Evolutionary conservation across 1,284 basidiomycete genomes (phyloP).

Genomic region (Sparassis latifolia): DNA sequence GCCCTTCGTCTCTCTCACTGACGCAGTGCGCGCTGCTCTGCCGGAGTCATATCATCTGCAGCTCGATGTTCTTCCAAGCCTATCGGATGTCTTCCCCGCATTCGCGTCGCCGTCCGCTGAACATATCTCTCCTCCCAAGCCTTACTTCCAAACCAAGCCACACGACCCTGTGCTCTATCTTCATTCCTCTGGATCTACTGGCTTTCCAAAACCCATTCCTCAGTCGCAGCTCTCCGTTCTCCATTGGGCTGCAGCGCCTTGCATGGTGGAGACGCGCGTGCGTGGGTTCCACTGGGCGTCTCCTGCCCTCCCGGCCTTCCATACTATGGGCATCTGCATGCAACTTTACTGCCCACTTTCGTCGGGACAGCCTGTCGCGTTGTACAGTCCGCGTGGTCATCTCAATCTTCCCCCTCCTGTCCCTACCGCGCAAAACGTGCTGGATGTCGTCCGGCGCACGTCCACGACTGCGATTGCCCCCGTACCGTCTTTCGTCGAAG

Average conservation of each 20-base stretch:
- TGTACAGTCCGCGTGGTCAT: conserved; percentile 9
- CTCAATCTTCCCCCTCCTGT: background rate
- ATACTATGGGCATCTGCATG: conserved; percentile 11
- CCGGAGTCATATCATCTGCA: conserved; percentile 3
- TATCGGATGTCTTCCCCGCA: conserved; percentile 11
- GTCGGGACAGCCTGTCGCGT: conserved; percentile 4
- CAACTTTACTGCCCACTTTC: conserved; percentile 11
- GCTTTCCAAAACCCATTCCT: conserved; percentile 17
- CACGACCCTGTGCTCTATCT: conserved; percentile 8
- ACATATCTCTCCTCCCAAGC: background rate
- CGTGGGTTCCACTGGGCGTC: conserved; percentile 10
- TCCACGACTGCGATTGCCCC: conserved; percentile 4
- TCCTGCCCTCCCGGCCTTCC: conserved; percentile 14
- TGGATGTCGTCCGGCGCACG: conserved; percentile 6
- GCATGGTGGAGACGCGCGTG: background rate
- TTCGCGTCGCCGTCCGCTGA: background rate
- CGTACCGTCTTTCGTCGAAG: conserved; percentile 18
- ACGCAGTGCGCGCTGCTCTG: conserved; percentile 8
- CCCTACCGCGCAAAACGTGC: conserved; percentile 10
- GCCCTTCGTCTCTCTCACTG: conserved; percentile 6
- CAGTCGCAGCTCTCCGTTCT: conserved; percentile 7
- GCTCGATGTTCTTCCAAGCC: conserved; percentile 10
- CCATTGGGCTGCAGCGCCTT: conserved; percentile 4
- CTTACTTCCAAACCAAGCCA: background rate
- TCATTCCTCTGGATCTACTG: conserved; percentile 19